Base-by-base conservation (phyloP, 2,329 filamentous ascomycete genomes). In the Aschersonia sp. region DNA sequence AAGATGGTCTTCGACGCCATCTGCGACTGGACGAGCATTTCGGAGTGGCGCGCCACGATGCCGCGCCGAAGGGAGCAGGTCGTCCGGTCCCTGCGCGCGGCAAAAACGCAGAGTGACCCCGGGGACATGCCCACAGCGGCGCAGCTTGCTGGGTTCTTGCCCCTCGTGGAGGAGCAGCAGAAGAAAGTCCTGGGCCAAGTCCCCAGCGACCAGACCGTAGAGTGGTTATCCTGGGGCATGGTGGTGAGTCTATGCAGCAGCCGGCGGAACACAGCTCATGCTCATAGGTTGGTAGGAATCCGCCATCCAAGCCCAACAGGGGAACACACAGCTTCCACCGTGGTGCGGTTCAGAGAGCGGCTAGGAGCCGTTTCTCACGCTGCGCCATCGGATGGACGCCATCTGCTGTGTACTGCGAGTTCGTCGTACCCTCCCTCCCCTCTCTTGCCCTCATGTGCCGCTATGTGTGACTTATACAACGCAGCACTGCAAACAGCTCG, bases 311-410 rank as follows among this genome's bases (percentile, higher is more conserved):
- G 55, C 58, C 5, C 58, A 61, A 48, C 55, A 57, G 42, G 59
- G 58, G n/a, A 45, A 49, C 20, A 52, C 55, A 4, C 54, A 52
- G 38, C 48, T 57, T 47, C 50, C 54, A 44, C 48, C 47, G 45
- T 60, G 57, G 57, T 59, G 55, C 48, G 54, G 50, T 48, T 53
- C 55, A 45, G 57, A 60, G 43, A 57, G 58, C 45, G 53, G 52
- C 30, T 61, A 57, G 59, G 59, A 61, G 53, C 53, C 56, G 48
- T 59, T 58, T 48, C 38, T 44, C 41, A 52, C 54, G 40, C 55
- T 61, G 44, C 46, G 45, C 47, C 50, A 47, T 10, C 56, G 59
- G 20, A 48, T 61, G 28, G 53, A 53, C n/a, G 52, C 54, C 30
- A 56, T 61, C 9, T 56, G 56, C 49, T 53, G 53, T 38, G 51